Evolutionary conservation across 164 flowering plant species (phyloP), one percentile per base, ranked within the genome.

Genomic region (Stephania japonica): DNA sequence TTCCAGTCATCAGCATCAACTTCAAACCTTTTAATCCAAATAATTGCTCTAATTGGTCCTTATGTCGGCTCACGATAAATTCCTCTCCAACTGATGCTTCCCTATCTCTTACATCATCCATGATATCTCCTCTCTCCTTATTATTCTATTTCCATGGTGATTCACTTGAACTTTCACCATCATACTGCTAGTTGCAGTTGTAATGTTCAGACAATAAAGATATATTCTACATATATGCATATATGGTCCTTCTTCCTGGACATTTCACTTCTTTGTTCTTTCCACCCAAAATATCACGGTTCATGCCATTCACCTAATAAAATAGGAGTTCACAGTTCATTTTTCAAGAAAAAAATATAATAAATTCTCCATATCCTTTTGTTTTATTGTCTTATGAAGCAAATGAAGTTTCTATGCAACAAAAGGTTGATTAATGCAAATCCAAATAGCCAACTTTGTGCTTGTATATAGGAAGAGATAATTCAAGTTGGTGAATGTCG

Each of bases 351-450:
- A 25, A 11, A 63, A 53, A 53, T 16, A 53, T 16, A 53, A 53
- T 3, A 53, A 68, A 42, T 38, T 18, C 49, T 42, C 47, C 43
- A 24, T 32, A 10, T 0, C 47, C 59, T 50, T 50, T 13, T 64
- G 19, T 27, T 61, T 71, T 71, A 71, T 71, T 56, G 66, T 71
- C 66, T 56, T 59, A 53, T 1, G 2, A 41, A 23, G 42, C 21
- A 16, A 70, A 71, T 71, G 73, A 19, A 71, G 73, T 59, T 71
- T 59, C 66, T 42, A 12, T 19, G 32, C 43, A 49, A 38, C 61
- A 26, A 59, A 12, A 12, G 16, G 21, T 38, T 21, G 42, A 49
- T 38, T 26, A 7, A 50, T 23, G 43, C 38, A 1, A 25, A 62
- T 42, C 18, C 19, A 68, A 42, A 41, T 0, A 1, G 16, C 8